Evolutionary conservation across 495 filamentous ascomycete species (phyloP), one percentile per base, ranked within the genome.

Genomic region (Filosporella fistucella): DNA sequence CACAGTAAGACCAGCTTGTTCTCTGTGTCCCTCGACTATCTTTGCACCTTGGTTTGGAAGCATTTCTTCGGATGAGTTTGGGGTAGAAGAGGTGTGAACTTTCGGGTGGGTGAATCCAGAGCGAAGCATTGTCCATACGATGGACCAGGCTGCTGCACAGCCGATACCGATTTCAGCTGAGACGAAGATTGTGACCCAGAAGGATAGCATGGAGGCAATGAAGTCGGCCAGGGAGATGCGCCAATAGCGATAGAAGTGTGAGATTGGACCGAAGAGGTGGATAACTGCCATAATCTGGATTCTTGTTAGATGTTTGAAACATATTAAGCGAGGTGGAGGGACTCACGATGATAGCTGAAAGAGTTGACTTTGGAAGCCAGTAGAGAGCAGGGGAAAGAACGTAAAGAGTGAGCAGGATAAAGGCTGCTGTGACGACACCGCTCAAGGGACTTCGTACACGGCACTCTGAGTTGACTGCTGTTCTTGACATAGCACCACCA

Each of bases 401-500:
- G 45, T 68, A 74, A 32, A 74, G 67, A 33, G 65, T 71, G 16
- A 74, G 33, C 21, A 76, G 61, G 25, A 76, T 68, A 38, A 71
- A 67, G 34, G 65, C 69, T 1, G 67, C 67, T 3, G 71, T 72
- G 35, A 74, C 56, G 20, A 65, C 47, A 7, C 72, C 72, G 11
- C 65, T 68, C 0, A 76, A 60, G 7, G 72, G 72, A 30, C 67
- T 69, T 48, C 54, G 58, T 4, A 47, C 45, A 39, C 29, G 14
- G 28, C 33, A 47, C 14, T 39, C 64, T 9, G 88, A 94, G 3
- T 89, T 81, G 5, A 96, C 91, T 54, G 91, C 93, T 35, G 93
- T 89, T 70, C 95, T 95, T 2, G 89, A 90, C 64, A 96, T 95
- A 68, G 96, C 96, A 6, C 91, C 91, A 14, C 91, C 95, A 0